Evolutionary conservation across 441 rosid species (phyloP).

Genomic region (Hypseocharis bilobata): DNA sequence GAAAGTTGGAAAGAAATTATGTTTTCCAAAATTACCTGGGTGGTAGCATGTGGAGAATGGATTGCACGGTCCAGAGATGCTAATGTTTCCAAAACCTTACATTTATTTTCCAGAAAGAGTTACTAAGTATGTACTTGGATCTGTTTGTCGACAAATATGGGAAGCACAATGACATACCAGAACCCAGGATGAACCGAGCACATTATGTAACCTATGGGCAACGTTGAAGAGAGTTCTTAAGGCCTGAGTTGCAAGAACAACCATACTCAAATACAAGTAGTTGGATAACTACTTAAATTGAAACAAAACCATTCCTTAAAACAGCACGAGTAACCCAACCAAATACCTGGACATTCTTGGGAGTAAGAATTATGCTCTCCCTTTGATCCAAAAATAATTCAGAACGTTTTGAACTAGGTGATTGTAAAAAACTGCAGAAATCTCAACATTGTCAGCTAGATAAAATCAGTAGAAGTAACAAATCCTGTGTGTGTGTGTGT

Average conservation of each 20-base stretch:
- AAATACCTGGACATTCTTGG: constrained; percentile 93
- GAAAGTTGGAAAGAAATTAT: not conserved
- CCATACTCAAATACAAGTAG: constrained; percentile 21
- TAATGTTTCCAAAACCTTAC: constrained; percentile 92
- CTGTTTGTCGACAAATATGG: constrained; percentile 17
- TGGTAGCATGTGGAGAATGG: constrained; percentile 90
- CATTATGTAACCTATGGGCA: constrained; percentile 88
- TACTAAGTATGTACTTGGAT: constrained; percentile 6
- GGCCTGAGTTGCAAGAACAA: constrained; percentile 47
- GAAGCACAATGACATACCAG: constrained; percentile 56
- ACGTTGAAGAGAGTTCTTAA: constrained; percentile 92
- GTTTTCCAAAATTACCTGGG: constrained; percentile 52
- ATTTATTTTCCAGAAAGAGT: constrained; percentile 21
- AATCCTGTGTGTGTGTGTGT: too few species aligned
- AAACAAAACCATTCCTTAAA: constrained; percentile 11
- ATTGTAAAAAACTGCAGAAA: constrained; percentile 54
- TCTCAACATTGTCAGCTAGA: constrained; percentile 30
- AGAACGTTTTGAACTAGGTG: constrained; percentile 78
- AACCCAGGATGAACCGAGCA: constrained; percentile 97
- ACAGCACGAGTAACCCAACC: constrained; percentile 8
- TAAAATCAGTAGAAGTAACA: too few species aligned
- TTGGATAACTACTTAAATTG: constrained; percentile 20
- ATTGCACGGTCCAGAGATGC: constrained; percentile 88
- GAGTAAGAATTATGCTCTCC: constrained; percentile 73
- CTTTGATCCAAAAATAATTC: constrained; percentile 61